Percentiles rank a stretch among this genome's conserved stretches.
Conservation (phyloP, 140 eudicot genomes). For the Anethum foeniculum region DNA sequence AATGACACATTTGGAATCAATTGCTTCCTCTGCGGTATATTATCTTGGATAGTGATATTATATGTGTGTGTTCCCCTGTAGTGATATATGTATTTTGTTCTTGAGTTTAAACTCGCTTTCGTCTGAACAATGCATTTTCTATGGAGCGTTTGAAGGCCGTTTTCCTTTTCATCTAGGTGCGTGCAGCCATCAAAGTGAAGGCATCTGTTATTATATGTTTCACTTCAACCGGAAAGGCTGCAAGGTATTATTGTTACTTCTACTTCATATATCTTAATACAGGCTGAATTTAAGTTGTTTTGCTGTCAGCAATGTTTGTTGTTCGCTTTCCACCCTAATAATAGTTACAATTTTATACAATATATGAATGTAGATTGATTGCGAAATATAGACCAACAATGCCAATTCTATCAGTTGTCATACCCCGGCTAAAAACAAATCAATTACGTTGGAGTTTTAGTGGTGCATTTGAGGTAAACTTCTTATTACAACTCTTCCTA, state of each 20-base stretch:
- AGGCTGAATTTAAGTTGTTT: constrained; percentile 3
- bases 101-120: neutral
- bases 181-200: constrained; percentile 75
- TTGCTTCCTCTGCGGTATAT: constrained; percentile 75
- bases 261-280: neutral
- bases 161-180: constrained; percentile 35
- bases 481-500: neutral
- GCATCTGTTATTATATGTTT: constrained; percentile 82
- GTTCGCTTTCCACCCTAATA: neutral
- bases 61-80: neutral
- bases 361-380: constrained; percentile 42
- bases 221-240: constrained; percentile 84
- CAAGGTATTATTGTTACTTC: constrained; percentile 35
- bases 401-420: constrained; percentile 75
- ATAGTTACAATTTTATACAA: neutral
- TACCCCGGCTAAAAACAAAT: constrained; percentile 58
- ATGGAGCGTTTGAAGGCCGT: constrained; percentile 3
- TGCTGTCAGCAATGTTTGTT: neutral
- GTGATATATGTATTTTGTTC: neutral
- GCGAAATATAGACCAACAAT: constrained; percentile 77
- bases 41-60: neutral
- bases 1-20: constrained; percentile 79
- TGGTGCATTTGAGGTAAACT: constrained; percentile 66
- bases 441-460: constrained; percentile 62
- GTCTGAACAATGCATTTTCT: neutral